Evolutionary conservation across 306 rosid species (phyloP), one percentile per base, ranked within the genome.

Genomic region (Biancaea sappan): DNA sequence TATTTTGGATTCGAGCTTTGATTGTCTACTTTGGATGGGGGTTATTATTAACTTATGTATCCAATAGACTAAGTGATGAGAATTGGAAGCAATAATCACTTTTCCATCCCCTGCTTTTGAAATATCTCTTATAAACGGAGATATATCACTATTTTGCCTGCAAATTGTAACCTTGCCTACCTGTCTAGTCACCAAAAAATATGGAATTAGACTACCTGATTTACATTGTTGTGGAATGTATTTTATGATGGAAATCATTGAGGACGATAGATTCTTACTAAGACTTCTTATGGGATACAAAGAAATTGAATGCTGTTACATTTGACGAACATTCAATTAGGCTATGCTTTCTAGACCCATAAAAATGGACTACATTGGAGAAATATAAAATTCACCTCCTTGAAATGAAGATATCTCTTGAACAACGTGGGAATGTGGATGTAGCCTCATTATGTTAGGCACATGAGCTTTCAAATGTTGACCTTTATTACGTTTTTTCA

Each of bases 21-120:
- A 19, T 46, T 31, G 28, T 31, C 69, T 52, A 73, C 10, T 77
- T 70, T 76, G 65, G 51, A 31, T 25, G 72, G 38, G 59, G 51
- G 16, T 31, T 61, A 47, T 50, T 26, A 9, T 12, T 46, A 6
- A 61, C 0, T 11, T 21, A 29, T 28, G 57, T 6, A 31, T 37
- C 5, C 19, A 4, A 8, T 24, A 32, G 67, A 12, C 4, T 28
- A 37, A 1, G 6, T 16, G 46, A 35, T 57, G 25, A 24, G 43
- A 43, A 32, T 25, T 16, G 31, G 58, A 48, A 35, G 35, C 25
- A 72, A 29, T 52, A 9, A 19, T 15, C 22, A 10, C 40, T 35
- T 50, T 47, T 21, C 37, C 51, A 28, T 9, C 56, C 47, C 4
- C 31, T 70, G 61, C 62, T 11, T 13, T 38, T 29, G 13, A 58